Base-by-base conservation (phyloP, 805 yeast genomes). In the Ogataea trehaloabstinens region DNA sequence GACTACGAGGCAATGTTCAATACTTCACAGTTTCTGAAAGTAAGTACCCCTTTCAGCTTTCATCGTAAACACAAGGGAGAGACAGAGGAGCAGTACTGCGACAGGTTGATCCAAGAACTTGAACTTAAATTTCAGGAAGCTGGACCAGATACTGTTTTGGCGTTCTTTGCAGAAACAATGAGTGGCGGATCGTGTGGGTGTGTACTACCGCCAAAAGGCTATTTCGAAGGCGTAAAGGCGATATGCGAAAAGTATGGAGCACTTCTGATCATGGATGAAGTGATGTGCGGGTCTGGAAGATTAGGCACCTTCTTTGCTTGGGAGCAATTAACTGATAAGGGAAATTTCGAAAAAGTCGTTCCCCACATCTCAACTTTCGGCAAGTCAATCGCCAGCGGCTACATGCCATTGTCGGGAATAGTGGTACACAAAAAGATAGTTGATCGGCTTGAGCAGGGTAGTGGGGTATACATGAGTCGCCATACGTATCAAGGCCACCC, bases 171-270 rank as follows among this genome's bases (percentile, higher is more conserved):
- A 29, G 77, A 73, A 55, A 68, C 76, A 12, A 60, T 72, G 36
- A 64, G 70, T 33, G 76, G 77, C 21, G 67, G 70, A 12, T 60
- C 73, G 11, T 53, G 64, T 29, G 77, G 76, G 33, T 61, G 71
- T 33, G 64, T 64, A 28, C 66, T 69, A 18, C 71, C 74, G 32
- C 65, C 71, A 42, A 62, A 61, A 44, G 71, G 72, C 15, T 73
- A 73, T 52, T 57, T 71, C 36, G 68, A 65, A 40, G 76, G 72
- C 12, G 59, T 69, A 13, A 45, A 71, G 35, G 66, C 56, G 19
- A 51, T 90, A 54, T 96, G 97, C 31, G 95, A 89, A 33, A 87
- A 90, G 66, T 90, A 91, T 60, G 97, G 96, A 46, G 96, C 96
- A 30, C 64, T 90, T 55, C 88, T 97, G 18, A 87, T 89, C 60